phyloP scores from a whole-genome alignment of 306 rosid genomes.

The Parietaria judaica region DNA sequence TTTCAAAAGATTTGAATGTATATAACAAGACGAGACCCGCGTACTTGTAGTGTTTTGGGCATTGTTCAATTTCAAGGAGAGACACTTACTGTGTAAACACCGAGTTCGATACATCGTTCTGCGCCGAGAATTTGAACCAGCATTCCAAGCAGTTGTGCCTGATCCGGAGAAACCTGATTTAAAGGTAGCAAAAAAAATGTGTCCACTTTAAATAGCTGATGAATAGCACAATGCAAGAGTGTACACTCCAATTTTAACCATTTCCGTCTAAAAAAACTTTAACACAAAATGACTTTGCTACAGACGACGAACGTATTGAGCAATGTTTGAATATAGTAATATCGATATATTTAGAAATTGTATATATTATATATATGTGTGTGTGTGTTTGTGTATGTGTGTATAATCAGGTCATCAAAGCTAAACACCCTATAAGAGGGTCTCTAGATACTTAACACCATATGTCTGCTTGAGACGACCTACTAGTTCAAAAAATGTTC shows the following conservation, averaged over 20 bases:
- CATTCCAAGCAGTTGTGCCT: constrained; percentile 90
- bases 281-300: background rate
- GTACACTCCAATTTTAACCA: too few relatives aligned
- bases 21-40: too few relatives aligned
- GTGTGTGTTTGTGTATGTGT: too few relatives aligned
- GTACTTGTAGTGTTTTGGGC: background rate
- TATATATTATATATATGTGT: background rate
- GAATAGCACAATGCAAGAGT: constrained; percentile 4
- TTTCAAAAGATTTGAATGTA: too few relatives aligned
- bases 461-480: background rate
- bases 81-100: constrained; percentile 66
- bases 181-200: constrained; percentile 3
- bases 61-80: background rate
- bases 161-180: constrained; percentile 87
- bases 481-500: background rate
- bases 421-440: too few relatives aligned
- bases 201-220: constrained; percentile 21
- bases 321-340: background rate
- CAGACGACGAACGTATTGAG: background rate
- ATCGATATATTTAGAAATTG: too few relatives aligned
- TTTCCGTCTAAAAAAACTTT: too few relatives aligned
- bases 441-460: too few relatives aligned
- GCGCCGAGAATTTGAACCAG: constrained; percentile 91
- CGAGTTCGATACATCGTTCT: constrained; percentile 87
- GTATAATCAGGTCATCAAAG: too few relatives aligned